Evolutionary conservation across 306 rosid species (phyloP).

Genomic region (Vicia faba): DNA sequence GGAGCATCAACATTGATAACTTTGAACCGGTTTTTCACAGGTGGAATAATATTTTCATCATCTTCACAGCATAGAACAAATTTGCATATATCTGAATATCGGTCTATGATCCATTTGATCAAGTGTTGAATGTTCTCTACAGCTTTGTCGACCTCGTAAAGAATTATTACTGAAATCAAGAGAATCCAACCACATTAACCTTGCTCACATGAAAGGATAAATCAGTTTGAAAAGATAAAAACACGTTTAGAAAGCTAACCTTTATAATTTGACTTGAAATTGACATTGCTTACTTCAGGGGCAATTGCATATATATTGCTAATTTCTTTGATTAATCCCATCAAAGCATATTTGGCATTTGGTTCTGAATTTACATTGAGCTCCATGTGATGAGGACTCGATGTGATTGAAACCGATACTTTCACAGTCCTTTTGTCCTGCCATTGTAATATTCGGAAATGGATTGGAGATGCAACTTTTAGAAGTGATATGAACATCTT

Average conservation of each 20-base stretch:
- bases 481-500: too few relatives aligned
- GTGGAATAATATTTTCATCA: conserved; percentile 54
- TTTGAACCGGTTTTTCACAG: conserved; percentile 61
- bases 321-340: conserved; percentile 82
- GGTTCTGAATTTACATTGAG: conserved; percentile 64
- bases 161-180: conserved; percentile 62
- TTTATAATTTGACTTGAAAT: conserved; percentile 62
- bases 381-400: conserved; percentile 80
- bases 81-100: conserved; percentile 71
- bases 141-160: conserved; percentile 73
- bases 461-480: conserved; percentile 5
- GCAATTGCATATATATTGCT: conserved; percentile 56
- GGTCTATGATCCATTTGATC: conserved; percentile 87
- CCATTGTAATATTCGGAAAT: conserved; percentile 34
- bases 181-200: conserved; percentile 37
- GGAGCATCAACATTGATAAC: conserved; percentile 66
- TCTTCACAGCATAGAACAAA: conserved; percentile 77
- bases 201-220: conserved; percentile 26
- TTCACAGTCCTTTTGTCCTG: conserved; percentile 71
- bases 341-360: conserved; percentile 73
- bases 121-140: conserved; percentile 69
- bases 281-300: conserved; percentile 63
- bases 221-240: background rate
- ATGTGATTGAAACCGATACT: conserved; percentile 69
- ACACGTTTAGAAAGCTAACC: conserved; percentile 49